Evolutionary conservation across 768 basidiomycete genomes (phyloP), one percentile per base, ranked within the genome.

Genomic region (Mrakia frigida): DNA sequence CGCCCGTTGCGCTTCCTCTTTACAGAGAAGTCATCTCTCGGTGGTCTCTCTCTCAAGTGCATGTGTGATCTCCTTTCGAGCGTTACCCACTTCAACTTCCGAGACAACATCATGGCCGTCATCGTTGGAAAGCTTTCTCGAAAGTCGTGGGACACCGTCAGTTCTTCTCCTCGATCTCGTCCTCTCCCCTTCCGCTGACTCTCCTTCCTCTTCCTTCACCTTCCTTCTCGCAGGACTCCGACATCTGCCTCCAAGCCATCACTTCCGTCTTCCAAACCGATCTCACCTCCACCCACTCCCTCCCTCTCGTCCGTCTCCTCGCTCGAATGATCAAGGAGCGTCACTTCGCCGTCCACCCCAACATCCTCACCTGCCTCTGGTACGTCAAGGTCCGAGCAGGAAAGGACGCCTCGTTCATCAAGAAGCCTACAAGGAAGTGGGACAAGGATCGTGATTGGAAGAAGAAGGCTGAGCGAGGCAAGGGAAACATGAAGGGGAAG

Each of bases 251-350:
- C 37, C 86, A 90, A 80, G 89, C 93, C 6, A 82, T 99, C 80
- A 90, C 92, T 81, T 86, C 87, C 68, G 90, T 98, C 59, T 93
- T 98, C 84, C 88, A 88, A 70, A 87, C 88, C 78, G 97, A 98
- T 85, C 84, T 88, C 28, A 91, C 91, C 16, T 94, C 94, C 25
- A 84, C 85, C 14, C 86, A 91, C 68, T 97, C 97, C 6, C 87
- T 98, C 75, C 93, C 97, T 82, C 85, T 90, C 75, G 92, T 98
- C 59, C 91, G 94, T 63, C 86, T 98, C 53, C 84, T 99, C 78
- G 94, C 97, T 80, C 89, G 94, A 77, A 98, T 98, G 92, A 88
- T 97, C 82, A 98, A 96, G 83, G 96, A 97, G 82, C 89, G 90
- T 43, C 88, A 89, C 79, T 99, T 92, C 85, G 89, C 90, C 79